A percentile compares a stretch with the other conserved stretches of the same genome.
Evolutionary conservation across 768 basidiomycete species (phyloP).

Genomic region (Albatrellus ellisii): DNA sequence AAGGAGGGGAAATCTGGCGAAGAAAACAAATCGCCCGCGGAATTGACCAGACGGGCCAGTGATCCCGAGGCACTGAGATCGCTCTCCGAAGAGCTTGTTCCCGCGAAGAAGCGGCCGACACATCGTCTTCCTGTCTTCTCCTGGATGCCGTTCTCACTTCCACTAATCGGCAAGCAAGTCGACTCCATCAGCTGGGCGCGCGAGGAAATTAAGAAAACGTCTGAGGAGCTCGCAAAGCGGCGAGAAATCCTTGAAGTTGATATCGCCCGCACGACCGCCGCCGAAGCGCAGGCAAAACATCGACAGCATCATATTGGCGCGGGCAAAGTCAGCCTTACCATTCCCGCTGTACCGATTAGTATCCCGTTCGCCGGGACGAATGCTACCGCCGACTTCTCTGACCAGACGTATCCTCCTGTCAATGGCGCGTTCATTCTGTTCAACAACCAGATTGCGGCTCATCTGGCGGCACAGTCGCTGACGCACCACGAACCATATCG

Average conservation of each 20-base stretch:
- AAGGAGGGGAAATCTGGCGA: conserved; percentile 24
- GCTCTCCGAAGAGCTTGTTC: conserved; percentile 38
- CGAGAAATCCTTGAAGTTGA: conserved; percentile 20
- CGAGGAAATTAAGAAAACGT: conserved; percentile 46
- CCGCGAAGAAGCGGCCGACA: conserved; percentile 59
- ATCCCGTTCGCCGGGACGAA: conserved; percentile 8
- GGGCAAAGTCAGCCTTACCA: conserved; percentile 14
- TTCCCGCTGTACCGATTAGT: conserved; percentile 6
- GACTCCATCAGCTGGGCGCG: conserved; percentile 90
- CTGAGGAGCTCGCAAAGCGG: conserved; percentile 13
- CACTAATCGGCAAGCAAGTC: conserved; percentile 74
- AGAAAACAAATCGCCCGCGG: background rate
- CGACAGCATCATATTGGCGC: conserved; percentile 12
- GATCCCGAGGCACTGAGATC: conserved; percentile 19
- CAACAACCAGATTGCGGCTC: conserved; percentile 85
- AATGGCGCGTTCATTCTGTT: conserved; percentile 80
- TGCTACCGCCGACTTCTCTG: conserved; percentile 10
- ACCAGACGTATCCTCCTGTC: conserved; percentile 21
- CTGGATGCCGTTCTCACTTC: conserved; percentile 38
- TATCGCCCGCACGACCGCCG: conserved; percentile 14
- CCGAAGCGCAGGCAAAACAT: conserved; percentile 11
- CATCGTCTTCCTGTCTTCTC: conserved; percentile 51
- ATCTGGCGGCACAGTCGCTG: conserved; percentile 67
- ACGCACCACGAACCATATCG: conserved; percentile 72
- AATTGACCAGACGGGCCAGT: conserved; percentile 6